Percentiles rank a stretch among this genome's conserved stretches.
phyloP scores from a whole-genome alignment of 345 rosid species.

The Salix koriyanagi region DNA sequence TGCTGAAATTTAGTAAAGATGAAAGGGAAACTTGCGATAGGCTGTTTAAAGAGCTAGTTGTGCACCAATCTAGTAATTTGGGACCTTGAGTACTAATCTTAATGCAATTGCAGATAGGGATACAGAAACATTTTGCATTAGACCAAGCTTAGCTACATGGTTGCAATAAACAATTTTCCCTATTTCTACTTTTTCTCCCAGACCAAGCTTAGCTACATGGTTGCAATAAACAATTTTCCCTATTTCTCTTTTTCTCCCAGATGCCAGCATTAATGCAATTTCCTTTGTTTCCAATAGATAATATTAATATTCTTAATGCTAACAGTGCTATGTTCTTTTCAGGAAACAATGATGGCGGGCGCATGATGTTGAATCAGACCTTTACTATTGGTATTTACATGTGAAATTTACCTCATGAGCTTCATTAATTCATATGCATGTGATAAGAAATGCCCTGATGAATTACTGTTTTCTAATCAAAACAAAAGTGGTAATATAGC shows the following conservation, averaged over 20 bases:
- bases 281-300: neutral
- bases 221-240: no score
- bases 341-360: slow-evolving; percentile 76
- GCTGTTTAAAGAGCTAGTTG: no score
- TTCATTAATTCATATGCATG: neutral
- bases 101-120: no score
- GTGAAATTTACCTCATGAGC: neutral
- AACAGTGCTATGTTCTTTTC: slow-evolving; percentile 7
- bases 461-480: neutral
- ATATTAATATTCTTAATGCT: neutral
- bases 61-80: no score
- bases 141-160: no score
- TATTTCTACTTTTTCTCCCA: no score
- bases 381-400: slow-evolving; percentile 65
- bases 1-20: neutral
- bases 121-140: no score
- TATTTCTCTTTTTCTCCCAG: neutral
- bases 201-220: no score
- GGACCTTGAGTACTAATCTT: no score
- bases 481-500: neutral
- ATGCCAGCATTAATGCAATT: neutral
- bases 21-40: no score
- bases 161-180: no score
- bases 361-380: slow-evolving; percentile 85
- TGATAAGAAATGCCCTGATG: neutral